These are phyloP conservation scores for Kitagawia praeruptora DNA, from an alignment of 129 eudicot species.

Conservation along the genomic window DNA sequence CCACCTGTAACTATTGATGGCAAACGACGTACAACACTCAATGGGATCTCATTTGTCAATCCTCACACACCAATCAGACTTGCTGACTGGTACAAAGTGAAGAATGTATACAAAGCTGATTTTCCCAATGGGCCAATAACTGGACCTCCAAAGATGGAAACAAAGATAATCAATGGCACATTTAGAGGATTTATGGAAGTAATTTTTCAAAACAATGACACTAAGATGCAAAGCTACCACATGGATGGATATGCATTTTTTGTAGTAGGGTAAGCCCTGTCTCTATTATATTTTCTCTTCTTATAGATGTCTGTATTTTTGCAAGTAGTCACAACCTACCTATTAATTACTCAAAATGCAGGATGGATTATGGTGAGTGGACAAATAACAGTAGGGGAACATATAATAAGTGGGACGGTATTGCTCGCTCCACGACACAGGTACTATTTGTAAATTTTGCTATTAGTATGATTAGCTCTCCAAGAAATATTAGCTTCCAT, in stretches of 20 bases:
- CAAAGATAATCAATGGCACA: conserved; percentile 56
- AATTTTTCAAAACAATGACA: conserved; percentile 58
- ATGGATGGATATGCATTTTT: conserved; percentile 61
- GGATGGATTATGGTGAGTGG: conserved; percentile 76
- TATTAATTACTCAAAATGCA: conserved; percentile 13
- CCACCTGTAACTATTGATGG: conserved; percentile 46
- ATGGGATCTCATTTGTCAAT: conserved; percentile 56
- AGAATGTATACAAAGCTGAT: conserved; percentile 46
- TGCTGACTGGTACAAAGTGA: conserved; percentile 45
- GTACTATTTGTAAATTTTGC: conserved; percentile 12
- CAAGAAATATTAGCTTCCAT: background rate
- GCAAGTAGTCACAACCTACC: background rate
- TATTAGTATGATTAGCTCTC: background rate
- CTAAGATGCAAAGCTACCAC: conserved; percentile 58
- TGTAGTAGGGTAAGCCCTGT: conserved; percentile 48
- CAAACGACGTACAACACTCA: conserved; percentile 39
- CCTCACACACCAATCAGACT: conserved; percentile 62
- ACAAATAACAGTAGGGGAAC: conserved; percentile 56
- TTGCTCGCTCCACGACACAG: conserved; percentile 63
- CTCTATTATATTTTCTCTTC: background rate
- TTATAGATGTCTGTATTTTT: background rate
- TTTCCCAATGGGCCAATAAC: conserved; percentile 52
- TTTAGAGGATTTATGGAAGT: conserved; percentile 64
- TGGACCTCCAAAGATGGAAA: conserved; percentile 43
- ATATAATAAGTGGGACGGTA: conserved; percentile 70